Conservation (phyloP, 2,329 filamentous ascomycete genomes). For the Fusarium nematophilum region DNA sequence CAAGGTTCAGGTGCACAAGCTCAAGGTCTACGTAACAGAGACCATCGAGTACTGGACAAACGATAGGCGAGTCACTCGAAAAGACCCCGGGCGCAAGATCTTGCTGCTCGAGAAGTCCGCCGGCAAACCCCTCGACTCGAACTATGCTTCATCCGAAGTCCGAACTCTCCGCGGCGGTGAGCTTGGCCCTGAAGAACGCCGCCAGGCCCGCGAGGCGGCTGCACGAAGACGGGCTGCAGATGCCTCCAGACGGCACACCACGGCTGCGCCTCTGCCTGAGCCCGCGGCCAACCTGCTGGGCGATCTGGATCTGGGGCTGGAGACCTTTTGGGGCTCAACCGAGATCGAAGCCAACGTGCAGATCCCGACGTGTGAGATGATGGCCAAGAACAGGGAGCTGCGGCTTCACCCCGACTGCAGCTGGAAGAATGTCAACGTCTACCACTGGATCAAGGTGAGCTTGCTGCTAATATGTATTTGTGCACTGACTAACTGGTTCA, state of each 20-base stretch:
- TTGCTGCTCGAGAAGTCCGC: constrained; percentile 89
- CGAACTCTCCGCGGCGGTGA: constrained; percentile 84
- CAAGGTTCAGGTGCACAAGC: constrained; percentile 92
- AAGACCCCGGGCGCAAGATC: constrained; percentile 86
- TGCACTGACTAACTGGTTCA: constrained; percentile 49
- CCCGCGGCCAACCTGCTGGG: constrained; percentile 80
- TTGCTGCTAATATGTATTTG: neutral
- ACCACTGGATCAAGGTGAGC: constrained; percentile 94
- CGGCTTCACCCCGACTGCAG: constrained; percentile 90
- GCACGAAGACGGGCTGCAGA: constrained; percentile 65
- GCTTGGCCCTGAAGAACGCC: constrained; percentile 63
- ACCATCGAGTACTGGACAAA: constrained; percentile 92
- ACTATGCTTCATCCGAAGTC: constrained; percentile 80
- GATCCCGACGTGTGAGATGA: constrained; percentile 87
- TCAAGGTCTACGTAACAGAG: constrained; percentile 92
- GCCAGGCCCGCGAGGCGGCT: constrained; percentile 61
- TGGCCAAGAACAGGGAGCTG: constrained; percentile 75
- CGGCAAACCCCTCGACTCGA: constrained; percentile 78
- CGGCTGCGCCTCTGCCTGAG: constrained; percentile 59
- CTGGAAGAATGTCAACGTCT: constrained; percentile 92
- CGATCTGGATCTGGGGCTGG: constrained; percentile 76
- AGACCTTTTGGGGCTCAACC: constrained; percentile 84
- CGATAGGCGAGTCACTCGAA: constrained; percentile 84
- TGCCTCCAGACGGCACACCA: constrained; percentile 55
- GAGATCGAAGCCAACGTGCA: constrained; percentile 96